Evolutionary conservation across 306 rosid species (phyloP), one percentile per base, ranked within the genome.

Genomic region (Arachis stenosperma): DNA sequence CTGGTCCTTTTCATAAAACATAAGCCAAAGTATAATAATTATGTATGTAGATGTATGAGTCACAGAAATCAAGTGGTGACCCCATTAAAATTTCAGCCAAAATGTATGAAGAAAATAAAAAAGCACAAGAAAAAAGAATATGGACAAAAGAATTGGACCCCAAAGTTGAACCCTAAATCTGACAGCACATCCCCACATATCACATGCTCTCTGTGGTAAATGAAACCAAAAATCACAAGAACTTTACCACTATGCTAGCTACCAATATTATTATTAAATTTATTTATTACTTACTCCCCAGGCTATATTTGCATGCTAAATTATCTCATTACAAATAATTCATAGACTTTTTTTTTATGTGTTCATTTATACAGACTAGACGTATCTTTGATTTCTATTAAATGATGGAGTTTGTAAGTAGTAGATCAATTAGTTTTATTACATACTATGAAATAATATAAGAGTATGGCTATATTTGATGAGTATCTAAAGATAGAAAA

Each of bases 121-220:
- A 64, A 67, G 58, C 50, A 66, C 73, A 73, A 69, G 33, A 50
- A 67, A 9, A 50, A 42, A 17, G 55, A 74, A 59, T 69, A 11
- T 63, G 74, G 82, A 84, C 78, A 76, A 55, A 75, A 73, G 61
- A 52, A 63, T 53, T 54, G 74, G 79, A 76, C 78, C 69, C 80
- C 75, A 65, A 55, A 60, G 73, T 48, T 48, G 57, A 69, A 79
- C 67, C 77, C 68, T 62, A 52, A 71, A 75, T 48, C 64, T 67
- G 81, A 74, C 86, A 81, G 36, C 82, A 79, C 83, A 75, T 74
- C 85, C 80, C 88, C 83, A 88, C 73, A 48, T 33, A 33, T 86
- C 93, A 88, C 96, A 88, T 88, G 96, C 55, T 61, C 77, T 75
- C 62, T 79, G 88, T 83, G 90, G 61, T 50, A 9, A 61, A 22